Evolutionary conservation across 2,329 filamentous ascomycete species (phyloP).

Genomic region (Teratosphaeria epicoccoides): DNA sequence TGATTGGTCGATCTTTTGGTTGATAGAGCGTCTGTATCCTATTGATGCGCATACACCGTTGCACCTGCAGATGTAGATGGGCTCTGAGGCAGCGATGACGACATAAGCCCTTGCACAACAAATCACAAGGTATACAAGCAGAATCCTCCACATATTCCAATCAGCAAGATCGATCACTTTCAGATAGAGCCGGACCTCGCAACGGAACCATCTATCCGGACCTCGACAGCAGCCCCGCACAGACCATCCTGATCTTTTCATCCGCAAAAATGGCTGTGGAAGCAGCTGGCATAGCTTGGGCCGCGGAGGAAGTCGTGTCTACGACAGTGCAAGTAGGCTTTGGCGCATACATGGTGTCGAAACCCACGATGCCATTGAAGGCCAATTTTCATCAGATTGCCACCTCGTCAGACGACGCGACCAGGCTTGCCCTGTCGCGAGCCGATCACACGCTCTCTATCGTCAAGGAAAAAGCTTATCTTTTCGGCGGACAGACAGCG

Average conservation of each 20-base stretch:
- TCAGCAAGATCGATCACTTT: too few species aligned
- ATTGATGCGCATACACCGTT: too few species aligned
- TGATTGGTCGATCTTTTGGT: too few species aligned
- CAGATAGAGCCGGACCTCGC: too few species aligned
- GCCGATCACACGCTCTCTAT: conserved; percentile 32
- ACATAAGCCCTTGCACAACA: too few species aligned
- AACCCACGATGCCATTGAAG: conserved; percentile 34
- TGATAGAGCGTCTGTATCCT: too few species aligned
- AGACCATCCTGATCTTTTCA: background rate
- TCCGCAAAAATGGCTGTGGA: conserved; percentile 27
- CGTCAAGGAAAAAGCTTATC: conserved; percentile 33
- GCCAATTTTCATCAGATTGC: conserved; percentile 33
- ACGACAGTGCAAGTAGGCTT: conserved; percentile 29
- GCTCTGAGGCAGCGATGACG: too few species aligned
- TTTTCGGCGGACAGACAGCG: conserved; percentile 33
- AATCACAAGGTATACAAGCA: too few species aligned
- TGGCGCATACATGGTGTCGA: conserved; percentile 32
- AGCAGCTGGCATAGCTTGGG: conserved; percentile 29
- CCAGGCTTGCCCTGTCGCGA: conserved; percentile 22
- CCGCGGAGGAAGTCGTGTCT: conserved; percentile 32
- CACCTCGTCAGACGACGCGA: conserved; percentile 26
- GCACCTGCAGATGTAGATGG: too few species aligned
- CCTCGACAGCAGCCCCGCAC: too few species aligned
- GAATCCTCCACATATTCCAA: too few species aligned
- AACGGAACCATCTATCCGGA: too few species aligned